Base-by-base conservation (phyloP, 2,329 filamentous ascomycete species). In the Clarireedia homoeocarpa region DNA sequence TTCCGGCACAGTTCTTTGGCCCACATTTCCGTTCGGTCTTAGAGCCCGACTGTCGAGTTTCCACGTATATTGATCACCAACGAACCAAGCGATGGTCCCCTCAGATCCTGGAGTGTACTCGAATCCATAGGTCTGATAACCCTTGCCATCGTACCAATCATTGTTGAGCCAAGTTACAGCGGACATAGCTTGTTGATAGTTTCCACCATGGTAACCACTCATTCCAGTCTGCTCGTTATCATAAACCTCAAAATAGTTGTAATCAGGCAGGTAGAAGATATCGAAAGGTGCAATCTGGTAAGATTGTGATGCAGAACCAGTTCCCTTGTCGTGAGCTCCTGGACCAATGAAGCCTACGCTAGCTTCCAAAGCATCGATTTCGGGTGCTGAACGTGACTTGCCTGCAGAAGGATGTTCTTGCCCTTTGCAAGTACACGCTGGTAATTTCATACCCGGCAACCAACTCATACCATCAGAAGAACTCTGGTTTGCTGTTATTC, bases 321-420 rank as follows among this genome's bases (percentile, higher is more conserved):
- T 75, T 30, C 14, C 53, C 1, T 47, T 47, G 3, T 27, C 44
- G 6, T 30, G 6, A 47, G 7, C 9, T 36, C 73, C 74, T 27
- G 65, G 59, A 6, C 65, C 62, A 49, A 70, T 62, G 42, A 64
- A 66, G 3, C 59, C 66, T 42, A 63, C 81, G 62, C 79, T 85
- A n/a, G 82, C 85, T 75, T 89, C 85, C 44, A 89, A 73, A 12
- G 79, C 83, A 76, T 89, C 85, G 59, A 89, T 86, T 74, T 89
- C 85, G 0, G 86, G 85, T 1, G 84, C 82, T 57, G 81, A 81
- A 24, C 85, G 79, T 51, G 84, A 85, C 48, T 74, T 82, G 14
- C 85, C 85, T 6, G 80, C 79, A 23, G 72, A 81, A 4, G 85
- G 85, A 65, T 89, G 85, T 63, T 88, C 84, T 62, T 82, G 75